Evolutionary conservation across 371 early-diverging fungal species (phyloP).

Genomic region (Gilbertella persicaria): DNA sequence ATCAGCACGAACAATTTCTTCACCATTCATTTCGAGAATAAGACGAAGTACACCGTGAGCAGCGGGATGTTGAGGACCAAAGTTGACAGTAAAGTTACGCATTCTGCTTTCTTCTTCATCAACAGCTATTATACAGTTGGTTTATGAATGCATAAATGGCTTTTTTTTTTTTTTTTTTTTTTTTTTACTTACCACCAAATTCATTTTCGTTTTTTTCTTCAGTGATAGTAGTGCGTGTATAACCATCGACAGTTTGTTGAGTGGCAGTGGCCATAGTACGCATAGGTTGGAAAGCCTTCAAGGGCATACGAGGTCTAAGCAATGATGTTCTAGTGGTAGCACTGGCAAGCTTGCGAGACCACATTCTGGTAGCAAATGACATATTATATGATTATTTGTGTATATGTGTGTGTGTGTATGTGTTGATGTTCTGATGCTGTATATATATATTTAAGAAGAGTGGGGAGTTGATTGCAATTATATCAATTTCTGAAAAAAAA

Average conservation of each 20-base stretch:
- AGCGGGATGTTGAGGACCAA: slow-evolving; percentile 99
- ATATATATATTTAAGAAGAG: slow-evolving; percentile 13
- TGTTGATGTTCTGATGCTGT: slow-evolving; percentile 5
- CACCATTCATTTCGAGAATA: slow-evolving; percentile 93
- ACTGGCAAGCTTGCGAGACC: slow-evolving; percentile 45
- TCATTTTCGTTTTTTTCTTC: slow-evolving; percentile 32
- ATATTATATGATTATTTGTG: slow-evolving; percentile 16
- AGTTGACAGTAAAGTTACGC: slow-evolving; percentile 91
- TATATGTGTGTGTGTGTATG: slow-evolving; percentile 6
- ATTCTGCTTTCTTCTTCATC: slow-evolving; percentile 60
- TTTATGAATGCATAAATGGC: neutral
- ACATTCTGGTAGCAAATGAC: slow-evolving; percentile 53
- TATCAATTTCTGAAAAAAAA: neutral
- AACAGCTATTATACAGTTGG: slow-evolving; percentile 21
- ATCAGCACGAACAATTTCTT: slow-evolving; percentile 91
- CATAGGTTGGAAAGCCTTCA: slow-evolving; percentile 30
- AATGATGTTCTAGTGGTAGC: slow-evolving; percentile 27
- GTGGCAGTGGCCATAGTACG: slow-evolving; percentile 47
- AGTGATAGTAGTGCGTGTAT: slow-evolving; percentile 42
- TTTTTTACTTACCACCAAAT: slow-evolving; percentile 39
- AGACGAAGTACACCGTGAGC: slow-evolving; percentile 98
- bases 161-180: neutral
- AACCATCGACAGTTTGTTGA: slow-evolving; percentile 24
- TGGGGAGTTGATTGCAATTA: slow-evolving; percentile 13
- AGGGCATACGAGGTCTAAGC: slow-evolving; percentile 19